Percentiles rank a stretch among this genome's conserved stretches.
These are phyloP conservation scores for Heliamphora pulchella DNA, from an alignment of 179 eudicot genomes.

Conservation along the genomic window DNA sequence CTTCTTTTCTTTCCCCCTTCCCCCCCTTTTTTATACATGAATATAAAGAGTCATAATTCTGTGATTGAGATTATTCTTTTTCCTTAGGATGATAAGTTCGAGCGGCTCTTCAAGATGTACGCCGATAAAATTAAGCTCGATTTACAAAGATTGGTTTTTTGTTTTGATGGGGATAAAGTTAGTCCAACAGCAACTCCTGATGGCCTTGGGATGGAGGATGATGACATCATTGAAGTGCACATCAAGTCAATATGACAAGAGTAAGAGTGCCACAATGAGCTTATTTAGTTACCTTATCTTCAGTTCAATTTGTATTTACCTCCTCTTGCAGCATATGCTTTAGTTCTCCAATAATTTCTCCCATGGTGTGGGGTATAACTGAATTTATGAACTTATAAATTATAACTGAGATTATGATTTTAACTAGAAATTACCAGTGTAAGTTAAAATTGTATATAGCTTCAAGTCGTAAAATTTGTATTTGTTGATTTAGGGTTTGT, in stretches of 20 bases:
- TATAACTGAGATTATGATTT: too few species aligned
- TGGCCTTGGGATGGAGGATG: constrained; percentile 69
- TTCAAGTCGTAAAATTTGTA: too few species aligned
- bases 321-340: too few species aligned
- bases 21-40: too few species aligned
- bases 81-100: constrained; percentile 65
- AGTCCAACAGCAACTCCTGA: constrained; percentile 49
- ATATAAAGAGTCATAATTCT: neutral
- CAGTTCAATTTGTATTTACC: neutral
- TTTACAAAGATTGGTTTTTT: constrained; percentile 41
- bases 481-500: too few species aligned
- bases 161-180: constrained; percentile 76
- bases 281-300: neutral
- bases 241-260: constrained; percentile 35
- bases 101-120: constrained; percentile 53
- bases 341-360: too few species aligned
- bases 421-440: too few species aligned
- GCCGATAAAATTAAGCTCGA: constrained; percentile 50
- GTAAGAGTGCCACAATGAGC: constrained; percentile 8
- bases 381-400: too few species aligned
- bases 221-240: constrained; percentile 67
- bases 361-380: too few species aligned
- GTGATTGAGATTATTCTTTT: neutral
- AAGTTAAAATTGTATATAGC: too few species aligned
- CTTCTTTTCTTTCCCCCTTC: neutral